Conservation (phyloP, 495 filamentous ascomycete species). For the Penicillium longicatenatum region DNA sequence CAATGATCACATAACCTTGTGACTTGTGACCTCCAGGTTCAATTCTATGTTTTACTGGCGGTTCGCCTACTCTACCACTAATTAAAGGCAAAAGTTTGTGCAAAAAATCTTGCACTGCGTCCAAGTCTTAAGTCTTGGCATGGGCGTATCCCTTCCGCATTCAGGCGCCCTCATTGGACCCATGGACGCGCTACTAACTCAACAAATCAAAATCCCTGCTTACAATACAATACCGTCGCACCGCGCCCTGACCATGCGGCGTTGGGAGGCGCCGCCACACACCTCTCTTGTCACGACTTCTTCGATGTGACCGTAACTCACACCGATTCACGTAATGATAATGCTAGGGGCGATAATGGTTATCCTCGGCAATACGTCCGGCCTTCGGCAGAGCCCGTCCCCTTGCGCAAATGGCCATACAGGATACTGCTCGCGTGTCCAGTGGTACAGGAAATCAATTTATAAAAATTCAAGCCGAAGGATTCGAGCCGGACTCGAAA, state of each 20-base stretch:
- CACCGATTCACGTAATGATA: background rate
- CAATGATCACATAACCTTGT: background rate
- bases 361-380: background rate
- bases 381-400: background rate
- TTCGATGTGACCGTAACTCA: background rate
- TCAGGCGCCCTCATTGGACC: constrained; percentile 2
- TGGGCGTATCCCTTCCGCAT: constrained; percentile 7
- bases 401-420: background rate
- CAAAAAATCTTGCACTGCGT: constrained; percentile 1
- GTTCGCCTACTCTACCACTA: too few species aligned
- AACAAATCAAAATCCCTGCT: background rate
- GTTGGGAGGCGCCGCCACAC: constrained; percentile 4
- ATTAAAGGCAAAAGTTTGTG: too few species aligned
- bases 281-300: constrained; percentile 2
- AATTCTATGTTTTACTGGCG: background rate
- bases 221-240: background rate
- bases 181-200: constrained; percentile 4
- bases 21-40: background rate
- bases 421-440: background rate
- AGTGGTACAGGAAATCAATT: background rate
- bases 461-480: background rate
- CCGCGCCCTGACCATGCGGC: background rate
- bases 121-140: background rate
- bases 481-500: background rate
- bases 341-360: background rate